These are phyloP conservation scores for Gracilaria vermiculophylla DNA, from an alignment of 23 red algal species.

Conservation along the genomic window DNA sequence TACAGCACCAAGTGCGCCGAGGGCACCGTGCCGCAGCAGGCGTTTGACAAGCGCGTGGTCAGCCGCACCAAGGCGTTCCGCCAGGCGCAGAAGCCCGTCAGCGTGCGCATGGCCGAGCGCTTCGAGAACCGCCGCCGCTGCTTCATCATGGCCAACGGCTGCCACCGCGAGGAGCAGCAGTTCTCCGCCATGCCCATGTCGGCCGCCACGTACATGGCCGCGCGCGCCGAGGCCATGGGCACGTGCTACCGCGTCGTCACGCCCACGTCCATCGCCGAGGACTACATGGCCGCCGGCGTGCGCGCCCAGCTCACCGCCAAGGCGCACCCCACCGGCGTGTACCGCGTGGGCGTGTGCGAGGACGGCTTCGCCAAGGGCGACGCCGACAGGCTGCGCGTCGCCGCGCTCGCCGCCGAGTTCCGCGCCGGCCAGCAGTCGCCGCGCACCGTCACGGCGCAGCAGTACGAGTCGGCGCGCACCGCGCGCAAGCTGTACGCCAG, in stretches of 20 bases:
- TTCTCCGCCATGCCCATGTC: constrained; percentile 73
- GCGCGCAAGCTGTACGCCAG: constrained; percentile 61
- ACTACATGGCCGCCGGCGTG: constrained; percentile 67
- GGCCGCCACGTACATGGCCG: constrained; percentile 42
- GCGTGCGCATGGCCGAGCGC: constrained; percentile 35
- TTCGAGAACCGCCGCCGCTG: constrained; percentile 29
- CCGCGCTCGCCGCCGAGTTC: constrained; percentile 55
- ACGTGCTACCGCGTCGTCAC: constrained; percentile 65
- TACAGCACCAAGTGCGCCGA: constrained; percentile 79
- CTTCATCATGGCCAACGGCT: constrained; percentile 58
- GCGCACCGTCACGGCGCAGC: constrained; percentile 17
- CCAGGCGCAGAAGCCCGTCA: constrained; percentile 74
- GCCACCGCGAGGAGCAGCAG: constrained; percentile 60
- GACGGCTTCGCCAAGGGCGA: constrained; percentile 77
- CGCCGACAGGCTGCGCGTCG: constrained; percentile 58
- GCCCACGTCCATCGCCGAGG: constrained; percentile 58
- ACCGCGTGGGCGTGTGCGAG: constrained; percentile 55
- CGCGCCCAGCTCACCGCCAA: constrained; percentile 28
- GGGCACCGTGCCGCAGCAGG: constrained; percentile 58
- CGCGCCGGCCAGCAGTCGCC: constrained; percentile 56
- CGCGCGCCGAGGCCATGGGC: constrained; percentile 44
- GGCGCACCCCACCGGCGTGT: constrained; percentile 50
- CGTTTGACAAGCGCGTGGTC: constrained; percentile 67
- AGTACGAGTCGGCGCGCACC: constrained; percentile 40
- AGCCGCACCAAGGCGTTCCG: constrained; percentile 75